Percentiles rank a stretch among this genome's conserved stretches.
Conservation (phyloP, 495 filamentous ascomycete genomes). For the Aspergillus kassunensis region DNA sequence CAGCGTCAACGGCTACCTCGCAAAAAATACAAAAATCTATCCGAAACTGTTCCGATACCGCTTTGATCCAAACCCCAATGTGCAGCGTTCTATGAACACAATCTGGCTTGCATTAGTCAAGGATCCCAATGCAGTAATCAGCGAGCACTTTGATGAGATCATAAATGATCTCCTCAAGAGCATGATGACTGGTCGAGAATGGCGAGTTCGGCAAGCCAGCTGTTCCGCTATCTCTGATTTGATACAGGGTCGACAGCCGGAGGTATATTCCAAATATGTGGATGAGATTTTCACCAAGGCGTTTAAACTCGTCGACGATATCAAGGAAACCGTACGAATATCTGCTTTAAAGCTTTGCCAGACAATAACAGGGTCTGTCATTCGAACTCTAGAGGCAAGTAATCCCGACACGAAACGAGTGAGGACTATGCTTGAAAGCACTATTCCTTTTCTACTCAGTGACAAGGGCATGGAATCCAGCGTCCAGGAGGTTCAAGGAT, state of each 20-base stretch:
- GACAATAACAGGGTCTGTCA: conserved; percentile 74
- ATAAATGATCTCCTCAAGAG: conserved; percentile 80
- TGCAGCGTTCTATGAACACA: conserved; percentile 90
- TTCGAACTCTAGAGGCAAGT: conserved; percentile 78
- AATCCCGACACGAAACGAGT: conserved; percentile 65
- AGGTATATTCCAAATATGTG: conserved; percentile 78
- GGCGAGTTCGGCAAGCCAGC: conserved; percentile 86
- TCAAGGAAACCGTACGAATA: conserved; percentile 81
- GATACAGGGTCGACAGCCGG: conserved; percentile 67
- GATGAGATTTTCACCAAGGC: conserved; percentile 76
- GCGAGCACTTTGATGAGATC: conserved; percentile 76
- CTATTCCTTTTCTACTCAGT: conserved; percentile 89
- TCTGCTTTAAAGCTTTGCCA: conserved; percentile 80
- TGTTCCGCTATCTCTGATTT: conserved; percentile 88
- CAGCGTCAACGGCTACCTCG: conserved; percentile 64
- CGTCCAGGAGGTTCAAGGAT: conserved; percentile 75
- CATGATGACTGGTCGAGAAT: conserved; percentile 77
- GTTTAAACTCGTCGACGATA: conserved; percentile 84
- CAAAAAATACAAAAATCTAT: conserved; percentile 85
- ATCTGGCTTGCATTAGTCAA: conserved; percentile 94
- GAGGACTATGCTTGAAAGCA: conserved; percentile 70
- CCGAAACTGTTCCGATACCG: conserved; percentile 91
- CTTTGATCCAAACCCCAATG: conserved; percentile 90
- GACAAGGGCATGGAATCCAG: conserved; percentile 81
- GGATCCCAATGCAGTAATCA: conserved; percentile 67